phyloP scores from a whole-genome alignment of 192 early-diverging fungal genomes.

The Gaertneriomyces sp. region DNA sequence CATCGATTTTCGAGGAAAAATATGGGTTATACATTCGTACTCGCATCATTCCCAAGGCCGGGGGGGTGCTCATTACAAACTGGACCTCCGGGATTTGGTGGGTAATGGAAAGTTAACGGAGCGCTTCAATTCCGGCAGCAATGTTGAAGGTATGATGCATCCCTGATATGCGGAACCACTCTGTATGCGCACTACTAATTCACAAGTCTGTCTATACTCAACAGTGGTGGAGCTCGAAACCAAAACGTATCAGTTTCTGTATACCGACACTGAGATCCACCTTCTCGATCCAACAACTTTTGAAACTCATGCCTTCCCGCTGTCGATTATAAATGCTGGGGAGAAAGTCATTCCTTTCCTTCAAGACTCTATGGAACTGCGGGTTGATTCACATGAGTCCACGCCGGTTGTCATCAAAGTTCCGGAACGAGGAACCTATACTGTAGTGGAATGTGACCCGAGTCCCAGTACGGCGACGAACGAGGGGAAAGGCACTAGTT shows the following conservation, averaged over 20 bases:
- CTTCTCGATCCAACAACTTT: conserved; percentile 66
- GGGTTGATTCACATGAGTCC: conserved; percentile 57
- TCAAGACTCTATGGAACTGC: conserved; percentile 52
- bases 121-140: conserved; percentile 67
- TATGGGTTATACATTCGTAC: conserved; percentile 63
- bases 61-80: conserved; percentile 52
- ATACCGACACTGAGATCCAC: conserved; percentile 59
- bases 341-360: conserved; percentile 44
- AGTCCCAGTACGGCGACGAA: conserved; percentile 14
- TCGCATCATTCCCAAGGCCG: conserved; percentile 70
- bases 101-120: conserved; percentile 56
- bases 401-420: conserved; percentile 53
- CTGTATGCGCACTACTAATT: neutral
- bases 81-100: conserved; percentile 68
- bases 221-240: conserved; percentile 50
- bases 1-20: conserved; percentile 61
- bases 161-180: neutral
- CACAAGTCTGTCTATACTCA: conserved; percentile 3
- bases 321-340: conserved; percentile 56
- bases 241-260: conserved; percentile 70
- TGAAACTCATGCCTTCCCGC: conserved; percentile 64
- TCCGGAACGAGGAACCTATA: conserved; percentile 48
- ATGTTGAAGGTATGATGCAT: conserved; percentile 55
- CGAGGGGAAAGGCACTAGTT: conserved; percentile 67
- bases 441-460: conserved; percentile 15